A percentile compares a stretch with the other conserved stretches of the same genome.
phyloP scores from a whole-genome alignment of 345 rosid genomes.

The Eucalyptus polybractea region DNA sequence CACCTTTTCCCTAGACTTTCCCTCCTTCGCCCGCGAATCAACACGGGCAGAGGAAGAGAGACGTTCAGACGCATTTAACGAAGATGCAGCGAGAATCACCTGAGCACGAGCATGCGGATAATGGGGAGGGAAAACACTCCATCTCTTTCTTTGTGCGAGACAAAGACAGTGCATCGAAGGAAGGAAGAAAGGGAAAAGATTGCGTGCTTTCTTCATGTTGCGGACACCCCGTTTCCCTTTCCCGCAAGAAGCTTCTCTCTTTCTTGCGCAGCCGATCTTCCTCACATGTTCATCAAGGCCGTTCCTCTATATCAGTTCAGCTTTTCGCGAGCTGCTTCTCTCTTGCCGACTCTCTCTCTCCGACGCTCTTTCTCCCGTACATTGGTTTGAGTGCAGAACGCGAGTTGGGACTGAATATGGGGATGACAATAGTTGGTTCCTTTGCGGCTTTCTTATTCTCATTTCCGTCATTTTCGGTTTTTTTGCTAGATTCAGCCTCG shows the following conservation, averaged over 20 bases:
- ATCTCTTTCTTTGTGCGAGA: conserved; percentile 35
- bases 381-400: background rate
- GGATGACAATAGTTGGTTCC: background rate
- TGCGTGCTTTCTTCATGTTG: conserved; percentile 3
- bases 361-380: background rate
- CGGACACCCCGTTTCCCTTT: conserved; percentile 11
- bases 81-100: background rate
- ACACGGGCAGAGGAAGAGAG: background rate
- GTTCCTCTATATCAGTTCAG: background rate
- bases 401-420: background rate
- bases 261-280: background rate
- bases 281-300: background rate
- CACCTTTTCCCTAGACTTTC: background rate
- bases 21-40: background rate
- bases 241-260: background rate
- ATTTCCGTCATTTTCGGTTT: background rate
- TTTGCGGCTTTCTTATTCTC: background rate
- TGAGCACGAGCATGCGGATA: background rate
- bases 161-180: background rate
- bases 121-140: conserved; percentile 7
- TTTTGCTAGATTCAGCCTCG: background rate
- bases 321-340: background rate
- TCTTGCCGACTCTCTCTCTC: background rate
- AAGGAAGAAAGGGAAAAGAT: background rate
- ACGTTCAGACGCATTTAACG: background rate